phyloP scores from a whole-genome alignment of 495 filamentous ascomycete species.

The Pseudoneurospora amorphoporcata region DNA sequence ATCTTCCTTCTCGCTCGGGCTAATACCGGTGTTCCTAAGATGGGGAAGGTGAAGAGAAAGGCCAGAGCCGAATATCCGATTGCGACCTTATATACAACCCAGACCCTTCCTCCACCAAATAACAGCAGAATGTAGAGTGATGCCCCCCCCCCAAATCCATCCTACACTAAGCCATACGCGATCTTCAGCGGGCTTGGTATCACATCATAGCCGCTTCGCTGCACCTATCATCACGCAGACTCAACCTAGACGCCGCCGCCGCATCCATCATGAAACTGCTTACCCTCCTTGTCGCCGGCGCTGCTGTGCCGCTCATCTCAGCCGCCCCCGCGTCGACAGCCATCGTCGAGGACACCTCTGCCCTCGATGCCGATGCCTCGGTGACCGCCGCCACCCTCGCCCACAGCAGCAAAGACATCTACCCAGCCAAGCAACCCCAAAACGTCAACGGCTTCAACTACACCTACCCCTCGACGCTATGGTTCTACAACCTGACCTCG shows the following conservation, averaged over 20 bases:
- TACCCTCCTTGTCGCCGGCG: not conserved
- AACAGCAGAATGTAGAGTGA: not conserved
- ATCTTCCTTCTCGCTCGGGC: not conserved
- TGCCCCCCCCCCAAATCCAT: not conserved
- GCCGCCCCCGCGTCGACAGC: not conserved
- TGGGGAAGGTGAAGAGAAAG: not conserved
- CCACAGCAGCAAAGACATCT: slow-evolving; percentile 11
- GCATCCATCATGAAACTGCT: not conserved
- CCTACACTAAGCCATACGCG: not conserved
- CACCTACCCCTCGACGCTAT: slow-evolving; percentile 33
- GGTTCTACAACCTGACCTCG: slow-evolving; percentile 27
- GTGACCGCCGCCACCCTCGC: slow-evolving; percentile 5
- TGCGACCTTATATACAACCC: not conserved
- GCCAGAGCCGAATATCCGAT: not conserved
- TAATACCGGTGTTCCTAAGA: not conserved
- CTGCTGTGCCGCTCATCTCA: not conserved
- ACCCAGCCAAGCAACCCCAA: slow-evolving; percentile 10
- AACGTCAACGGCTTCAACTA: slow-evolving; percentile 33
- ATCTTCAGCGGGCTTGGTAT: not conserved
- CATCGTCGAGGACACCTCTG: not conserved
- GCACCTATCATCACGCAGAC: not conserved
- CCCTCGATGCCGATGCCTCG: slow-evolving; percentile 1
- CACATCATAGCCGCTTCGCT: not conserved
- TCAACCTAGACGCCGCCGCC: not conserved
- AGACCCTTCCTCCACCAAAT: not conserved